Base-by-base conservation (phyloP, 2,329 filamentous ascomycete genomes). In the Ambrosiella beaveri region DNA sequence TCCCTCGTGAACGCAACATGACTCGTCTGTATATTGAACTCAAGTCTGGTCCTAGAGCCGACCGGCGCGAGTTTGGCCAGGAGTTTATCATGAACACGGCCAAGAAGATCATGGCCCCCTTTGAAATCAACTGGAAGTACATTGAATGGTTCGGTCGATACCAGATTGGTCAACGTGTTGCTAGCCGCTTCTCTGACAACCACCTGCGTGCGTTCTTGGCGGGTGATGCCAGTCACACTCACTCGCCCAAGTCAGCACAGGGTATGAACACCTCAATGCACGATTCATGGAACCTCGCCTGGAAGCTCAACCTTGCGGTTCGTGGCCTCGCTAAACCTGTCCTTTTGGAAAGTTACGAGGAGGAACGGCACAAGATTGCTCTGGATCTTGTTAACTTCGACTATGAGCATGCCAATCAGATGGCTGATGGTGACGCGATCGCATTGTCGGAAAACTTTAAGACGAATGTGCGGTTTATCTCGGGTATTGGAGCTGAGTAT, bases 131-230 rank as follows among this genome's bases (percentile, higher is more conserved):
- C 53, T 82, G 79, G 79, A 75, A 74, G 63, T 76, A 77, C 56
- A 73, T 80, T 55, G 72, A 83, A 68, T 88, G 84, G 82, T 88
- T 86, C 70, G 84, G 82, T 51, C 79, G 81, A 49, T 88, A 86
- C 66, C 76, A 81, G 63, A 82, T 86, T 59, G 81, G 82, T 9
- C 83, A 86, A 70, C 78, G 85, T 15, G 77, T 88, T 19, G 85
- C 85, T 1, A 80, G 80, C 63, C 75, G 78, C 52, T 89, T 88
- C 70, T 77, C 79, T 63, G 79, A 84, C 64, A 73, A 77, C 52
- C 71, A 80, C 61, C 67, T 72, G 45, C 75, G 80, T 13, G 77
- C 84, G n/a, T 87, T 87, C 66, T 71, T 87, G 44, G 80, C 81
- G 11, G 82, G 82, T 13, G 84, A 87, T 65, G 82, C 83, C 39